Evolutionary conservation across 495 filamentous ascomycete species (phyloP), one percentile per base, ranked within the genome.

Genomic region (Hypomontagnella submonticulosa): DNA sequence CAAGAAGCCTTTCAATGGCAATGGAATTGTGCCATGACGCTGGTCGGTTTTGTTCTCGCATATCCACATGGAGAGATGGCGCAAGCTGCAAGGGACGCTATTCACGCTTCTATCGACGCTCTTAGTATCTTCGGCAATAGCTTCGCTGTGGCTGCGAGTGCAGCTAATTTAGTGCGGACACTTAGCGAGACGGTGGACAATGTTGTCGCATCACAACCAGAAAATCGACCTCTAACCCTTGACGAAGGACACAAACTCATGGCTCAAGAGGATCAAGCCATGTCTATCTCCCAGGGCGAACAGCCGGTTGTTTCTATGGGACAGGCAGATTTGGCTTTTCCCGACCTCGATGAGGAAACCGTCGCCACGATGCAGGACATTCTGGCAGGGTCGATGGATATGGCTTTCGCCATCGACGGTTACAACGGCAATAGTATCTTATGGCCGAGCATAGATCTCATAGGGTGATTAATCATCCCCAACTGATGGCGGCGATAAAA

Each of bases 1-100:
- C 74, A 81, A 54, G 80, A 83, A 58, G 76, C 73, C 1, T 86
- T 81, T 41, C 79, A 82, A 19, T 84, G 74, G 67, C 80, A 83
- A 61, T 85, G 83, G 83, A 84, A 84, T 48, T 76, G 79, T 9
- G 69, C 78, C 27, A 75, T 85, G 54, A 75, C 81, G 1, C 60
- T 85, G 4, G 65, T 85, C 10, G 84, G 81, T 0, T 86, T 81
- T 46, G 53, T 80, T 0, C 58, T 85, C 0, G 79, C 76, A 0
- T 79, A 78, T 32, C 82, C 82, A 0, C 15, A 62, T 0, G 33
- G 62, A 1, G 33, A 73, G 0, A 37, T 70, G 12, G 72, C 75
- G 1, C 53, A 32, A 0, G 42, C 67, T 12, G 82, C 77, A 8
- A 67, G 81, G 9, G 69, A 65, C 10, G 73, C 79, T 1, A 72